A percentile compares a stretch with the other conserved stretches of the same genome.
These are phyloP conservation scores for Aspergillus saccharolyticus DNA, from an alignment of 495 filamentous ascomycete species.

Conservation along the genomic window DNA sequence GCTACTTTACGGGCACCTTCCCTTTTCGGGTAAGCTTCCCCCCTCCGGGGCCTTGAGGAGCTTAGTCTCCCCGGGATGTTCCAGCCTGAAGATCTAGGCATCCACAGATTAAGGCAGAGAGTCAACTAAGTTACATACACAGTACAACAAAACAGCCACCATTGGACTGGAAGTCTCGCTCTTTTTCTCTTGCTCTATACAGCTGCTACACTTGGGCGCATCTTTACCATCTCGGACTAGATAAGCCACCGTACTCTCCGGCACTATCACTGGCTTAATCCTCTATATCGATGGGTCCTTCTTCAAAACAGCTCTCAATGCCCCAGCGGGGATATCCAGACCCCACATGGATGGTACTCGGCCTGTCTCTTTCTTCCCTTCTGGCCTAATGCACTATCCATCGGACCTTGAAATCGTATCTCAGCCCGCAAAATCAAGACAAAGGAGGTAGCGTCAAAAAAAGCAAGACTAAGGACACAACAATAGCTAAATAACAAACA, in stretches of 20 bases:
- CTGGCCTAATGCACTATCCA: neutral
- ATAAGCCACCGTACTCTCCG: too few species aligned
- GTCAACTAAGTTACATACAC: too few species aligned
- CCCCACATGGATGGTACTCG: neutral
- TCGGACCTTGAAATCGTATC: neutral
- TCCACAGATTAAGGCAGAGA: neutral
- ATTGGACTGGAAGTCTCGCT: too few species aligned
- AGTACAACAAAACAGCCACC: too few species aligned
- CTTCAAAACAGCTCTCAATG: neutral
- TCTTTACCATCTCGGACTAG: too few species aligned
- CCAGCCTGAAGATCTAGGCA: slow-evolving; percentile 10
- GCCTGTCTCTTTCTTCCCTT: neutral
- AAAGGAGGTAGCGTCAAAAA: neutral
- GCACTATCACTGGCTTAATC: too few species aligned
- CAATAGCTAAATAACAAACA: neutral
- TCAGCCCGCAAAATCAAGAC: neutral
- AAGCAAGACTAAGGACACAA: neutral
- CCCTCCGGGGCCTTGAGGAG: neutral
- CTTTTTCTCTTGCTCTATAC: too few species aligned
- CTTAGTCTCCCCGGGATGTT: neutral
- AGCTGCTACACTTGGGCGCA: too few species aligned
- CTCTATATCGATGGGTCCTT: too few species aligned
- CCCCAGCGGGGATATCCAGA: neutral
- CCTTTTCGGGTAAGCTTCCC: slow-evolving; percentile 13
- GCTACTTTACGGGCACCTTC: slow-evolving; percentile 22